Base-by-base conservation (phyloP, 2,329 filamentous ascomycete genomes). In the Pestalotiopsis fici region DNA sequence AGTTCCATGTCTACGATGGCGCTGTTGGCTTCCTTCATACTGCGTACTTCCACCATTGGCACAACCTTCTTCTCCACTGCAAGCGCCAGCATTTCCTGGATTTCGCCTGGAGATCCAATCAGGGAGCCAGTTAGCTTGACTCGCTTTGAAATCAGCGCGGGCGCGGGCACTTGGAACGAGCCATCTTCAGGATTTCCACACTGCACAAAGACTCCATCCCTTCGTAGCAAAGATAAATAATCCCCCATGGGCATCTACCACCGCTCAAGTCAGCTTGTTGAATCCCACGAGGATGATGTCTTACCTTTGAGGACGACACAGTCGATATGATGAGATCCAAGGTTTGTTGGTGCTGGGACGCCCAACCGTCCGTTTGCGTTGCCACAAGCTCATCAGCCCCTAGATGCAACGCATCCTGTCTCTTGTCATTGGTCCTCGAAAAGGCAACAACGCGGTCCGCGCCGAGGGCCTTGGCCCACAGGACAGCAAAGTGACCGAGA, bases 11-110 rank as follows among this genome's bases (percentile, higher is more conserved):
- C 84, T 43, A 86, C 75, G n/a, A 87, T 76, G 0, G 79, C 79
- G 74, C 82, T 72, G 70, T 87, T 87, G 2, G 81, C 82, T 59
- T 84, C 80, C 69, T 80, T 81, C 82, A 88, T 82, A 2, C 81
- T 79, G 59, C 82, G 77, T 73, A 80, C 76, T 69, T 87, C 78
- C 47, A 87, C 81, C 82, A 83, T 86, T 1, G 85, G 83, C 75
- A 83, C 81, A 13, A 88, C 76, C 5, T 80, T 79, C 74, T 87
- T 84, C 59, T 86, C 80, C 0, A 80, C 85, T 27, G 83, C 85
- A 69, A 88, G 80, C 50, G 81, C 66, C 65, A 88, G 71, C 86
- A 88, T 88, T 69, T 85, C 82, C 59, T 82, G 78, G 57, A 88
- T 87, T 70, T 87, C 82, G 28, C 73, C 74, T 0, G 85, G 85